Conservation (phyloP, 2,329 filamentous ascomycete species). For the Penicillium occitanis region DNA sequence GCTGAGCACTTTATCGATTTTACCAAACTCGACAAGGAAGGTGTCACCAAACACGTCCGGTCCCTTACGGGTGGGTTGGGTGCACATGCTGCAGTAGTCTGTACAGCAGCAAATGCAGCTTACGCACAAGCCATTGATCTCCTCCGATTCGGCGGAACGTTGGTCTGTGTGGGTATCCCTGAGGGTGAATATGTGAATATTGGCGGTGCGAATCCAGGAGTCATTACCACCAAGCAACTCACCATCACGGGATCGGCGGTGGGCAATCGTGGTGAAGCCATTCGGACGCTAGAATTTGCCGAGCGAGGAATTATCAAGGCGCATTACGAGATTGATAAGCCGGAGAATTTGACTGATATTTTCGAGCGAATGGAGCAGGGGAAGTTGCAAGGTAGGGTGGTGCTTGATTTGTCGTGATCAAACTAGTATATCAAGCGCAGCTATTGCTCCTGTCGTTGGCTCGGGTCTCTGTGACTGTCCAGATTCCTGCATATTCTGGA, state of each 20-base stretch:
- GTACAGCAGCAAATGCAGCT: constrained; percentile 51
- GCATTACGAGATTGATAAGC: constrained; percentile 47
- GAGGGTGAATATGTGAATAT: constrained; percentile 49
- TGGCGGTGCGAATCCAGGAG: constrained; percentile 44
- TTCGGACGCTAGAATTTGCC: constrained; percentile 51
- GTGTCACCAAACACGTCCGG: constrained; percentile 57
- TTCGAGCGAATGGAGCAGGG: constrained; percentile 49
- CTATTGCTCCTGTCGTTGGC: not conserved
- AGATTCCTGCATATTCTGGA: not conserved
- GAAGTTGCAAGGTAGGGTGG: constrained; percentile 48
- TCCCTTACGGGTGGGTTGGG: constrained; percentile 59
- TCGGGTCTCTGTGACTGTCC: not conserved
- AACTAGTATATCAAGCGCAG: not conserved
- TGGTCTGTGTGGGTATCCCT: constrained; percentile 56
- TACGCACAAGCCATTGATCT: constrained; percentile 52
- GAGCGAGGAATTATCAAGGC: constrained; percentile 50
- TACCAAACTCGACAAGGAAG: constrained; percentile 49
- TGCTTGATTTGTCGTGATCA: constrained; percentile 44
- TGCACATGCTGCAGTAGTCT: constrained; percentile 61
- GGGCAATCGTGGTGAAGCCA: constrained; percentile 53
- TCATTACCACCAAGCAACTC: constrained; percentile 44
- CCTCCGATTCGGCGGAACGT: constrained; percentile 50
- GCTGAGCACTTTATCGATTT: constrained; percentile 67
- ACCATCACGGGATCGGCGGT: constrained; percentile 54
- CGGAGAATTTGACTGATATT: constrained; percentile 48